Evolutionary conservation across 2,329 filamentous ascomycete genomes (phyloP), one percentile per base, ranked within the genome.

Genomic region (Cladobotryum protrusum): DNA sequence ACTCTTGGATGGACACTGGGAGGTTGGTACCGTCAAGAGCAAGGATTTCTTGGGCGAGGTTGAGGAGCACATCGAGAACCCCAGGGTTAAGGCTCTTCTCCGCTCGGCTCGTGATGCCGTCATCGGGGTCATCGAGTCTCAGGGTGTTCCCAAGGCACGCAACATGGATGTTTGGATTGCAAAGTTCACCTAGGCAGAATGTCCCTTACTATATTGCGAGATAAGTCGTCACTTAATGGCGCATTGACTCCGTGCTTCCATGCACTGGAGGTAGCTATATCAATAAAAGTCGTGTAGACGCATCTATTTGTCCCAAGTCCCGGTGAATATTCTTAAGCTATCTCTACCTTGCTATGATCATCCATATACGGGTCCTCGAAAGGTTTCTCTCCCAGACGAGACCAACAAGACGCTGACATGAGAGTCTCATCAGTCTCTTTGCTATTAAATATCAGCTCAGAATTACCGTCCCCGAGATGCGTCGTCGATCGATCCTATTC

Each of bases 1-100:
- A 3, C 50, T 80, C 54, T 47, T 63, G 20, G 76, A 79, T 59
- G 76, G 70, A 33, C 52, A 57, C 49, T 77, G 77, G 76, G 73
- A 79, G 57, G 64, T 70, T 1, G 60, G 54, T 8, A 58, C 63
- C 14, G 58, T 67, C 4, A 57, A 69, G 40, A 57, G 54, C 20
- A 44, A 56, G 17, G 50, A 53, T 9, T 71, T 72, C 46, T 32
- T 66, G 20, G 56, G 60, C 4, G 62, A 67, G 20, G 56, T 72
- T 5, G 62, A 67, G 5, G 52, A 61, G 14, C 49, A 54, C 12
- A 55, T 67, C 1, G 41, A 48, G 1, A 56, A 61, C 35, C 58
- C 63, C 35, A 62, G 61, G 45, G 60, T 67, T 5, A 62, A 55
- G 44, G 49, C 53, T 0, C 49, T 67, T 32, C 52, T 69, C 39